Percentiles rank a stretch among this genome's conserved stretches.
These are phyloP conservation scores for Hericium rajendrae DNA, from an alignment of 768 basidiomycete species.

Conservation along the genomic window DNA sequence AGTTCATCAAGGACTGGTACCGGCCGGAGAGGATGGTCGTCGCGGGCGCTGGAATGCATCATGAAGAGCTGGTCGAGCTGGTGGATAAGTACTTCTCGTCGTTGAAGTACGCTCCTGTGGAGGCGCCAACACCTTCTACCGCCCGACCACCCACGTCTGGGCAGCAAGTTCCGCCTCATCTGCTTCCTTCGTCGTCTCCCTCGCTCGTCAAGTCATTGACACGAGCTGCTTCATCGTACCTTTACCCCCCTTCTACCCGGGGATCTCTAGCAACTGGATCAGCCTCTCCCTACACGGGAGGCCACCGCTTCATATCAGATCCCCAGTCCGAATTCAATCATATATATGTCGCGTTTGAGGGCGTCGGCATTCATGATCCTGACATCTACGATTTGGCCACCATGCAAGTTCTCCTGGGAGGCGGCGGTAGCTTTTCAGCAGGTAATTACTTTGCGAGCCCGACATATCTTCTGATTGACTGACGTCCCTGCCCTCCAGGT, in stretches of 20 bases:
- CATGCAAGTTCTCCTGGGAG: conserved; percentile 90
- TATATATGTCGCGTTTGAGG: conserved; percentile 88
- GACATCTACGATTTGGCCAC: conserved; percentile 91
- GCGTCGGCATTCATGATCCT: conserved; percentile 80
- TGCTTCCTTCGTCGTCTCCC: conserved; percentile 41
- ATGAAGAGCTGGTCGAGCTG: conserved; percentile 81
- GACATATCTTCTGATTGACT: background rate
- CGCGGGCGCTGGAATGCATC: conserved; percentile 87
- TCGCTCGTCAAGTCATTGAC: conserved; percentile 59
- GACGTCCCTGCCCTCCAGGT: conserved; percentile 31
- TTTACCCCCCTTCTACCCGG: conserved; percentile 31
- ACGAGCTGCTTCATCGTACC: conserved; percentile 66
- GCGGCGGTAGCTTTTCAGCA: conserved; percentile 94
- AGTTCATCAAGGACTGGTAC: conserved; percentile 75
- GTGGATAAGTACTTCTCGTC: conserved; percentile 78
- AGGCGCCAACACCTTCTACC: conserved; percentile 20
- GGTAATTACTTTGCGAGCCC: conserved; percentile 29
- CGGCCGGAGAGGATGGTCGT: conserved; percentile 91
- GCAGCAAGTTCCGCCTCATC: conserved; percentile 40
- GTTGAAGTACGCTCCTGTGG: conserved; percentile 29
- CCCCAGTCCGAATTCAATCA: conserved; percentile 73
- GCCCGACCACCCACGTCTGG: conserved; percentile 15
- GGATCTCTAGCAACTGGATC: conserved; percentile 25
- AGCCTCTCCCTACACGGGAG: conserved; percentile 69
- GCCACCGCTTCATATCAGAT: conserved; percentile 61